Conservation (phyloP, 2,329 filamentous ascomycete species). For the Alternaria panax region DNA sequence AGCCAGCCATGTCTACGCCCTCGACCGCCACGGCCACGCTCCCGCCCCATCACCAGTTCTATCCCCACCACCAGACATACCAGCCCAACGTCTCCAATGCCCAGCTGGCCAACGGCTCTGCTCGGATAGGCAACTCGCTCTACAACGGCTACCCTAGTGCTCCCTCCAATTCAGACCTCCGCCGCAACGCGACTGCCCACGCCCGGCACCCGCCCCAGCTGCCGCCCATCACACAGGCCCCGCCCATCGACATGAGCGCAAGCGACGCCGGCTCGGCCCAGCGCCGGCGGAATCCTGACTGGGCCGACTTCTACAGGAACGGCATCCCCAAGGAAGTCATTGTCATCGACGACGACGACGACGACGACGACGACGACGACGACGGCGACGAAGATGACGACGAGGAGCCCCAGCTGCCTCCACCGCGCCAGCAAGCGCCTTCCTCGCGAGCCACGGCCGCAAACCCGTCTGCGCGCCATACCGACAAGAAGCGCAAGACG, state of each 20-base stretch:
- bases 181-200: constrained; percentile 46
- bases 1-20: constrained; percentile 52
- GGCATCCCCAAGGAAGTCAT: constrained; percentile 60
- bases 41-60: constrained; percentile 51
- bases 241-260: constrained; percentile 38
- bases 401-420: constrained; percentile 24
- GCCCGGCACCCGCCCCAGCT: constrained; percentile 43
- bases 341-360: constrained; percentile 59
- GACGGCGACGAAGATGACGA: constrained; percentile 49
- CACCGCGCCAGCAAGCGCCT: constrained; percentile 32
- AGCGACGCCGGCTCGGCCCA: constrained; percentile 23
- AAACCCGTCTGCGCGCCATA: constrained; percentile 60
- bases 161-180: constrained; percentile 47
- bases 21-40: constrained; percentile 54
- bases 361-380: constrained; percentile 58
- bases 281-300: constrained; percentile 47
- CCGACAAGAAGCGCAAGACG: constrained; percentile 79
- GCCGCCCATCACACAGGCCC: constrained; percentile 33
- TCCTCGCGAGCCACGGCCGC: constrained; percentile 34
- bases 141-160: constrained; percentile 51
- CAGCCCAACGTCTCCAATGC: constrained; percentile 47
- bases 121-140: constrained; percentile 46
- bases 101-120: constrained; percentile 42
- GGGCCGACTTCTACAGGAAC: constrained; percentile 55
- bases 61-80: constrained; percentile 51